Conservation (phyloP, 2,329 filamentous ascomycete genomes). For the Fusarium gaditjirri region DNA sequence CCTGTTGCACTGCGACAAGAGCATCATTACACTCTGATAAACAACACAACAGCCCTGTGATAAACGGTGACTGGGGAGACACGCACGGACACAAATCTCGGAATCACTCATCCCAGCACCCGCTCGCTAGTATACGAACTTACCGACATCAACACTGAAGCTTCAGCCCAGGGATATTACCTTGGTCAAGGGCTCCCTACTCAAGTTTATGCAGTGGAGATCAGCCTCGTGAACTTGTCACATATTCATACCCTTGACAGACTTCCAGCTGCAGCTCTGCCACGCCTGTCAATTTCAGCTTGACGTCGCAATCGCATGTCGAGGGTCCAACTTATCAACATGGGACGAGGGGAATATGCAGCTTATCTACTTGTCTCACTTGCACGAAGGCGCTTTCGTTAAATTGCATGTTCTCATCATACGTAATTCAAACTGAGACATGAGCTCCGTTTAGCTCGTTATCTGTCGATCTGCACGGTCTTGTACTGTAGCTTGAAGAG, state of each 20-base stretch:
- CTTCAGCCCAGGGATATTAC: constrained; percentile 45
- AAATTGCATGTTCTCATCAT: not conserved
- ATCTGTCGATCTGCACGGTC: constrained; percentile 2
- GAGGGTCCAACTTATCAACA: constrained; percentile 4
- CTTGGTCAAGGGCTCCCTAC: constrained; percentile 24
- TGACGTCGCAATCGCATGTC: constrained; percentile 1
- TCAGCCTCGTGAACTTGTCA: constrained; percentile 9
- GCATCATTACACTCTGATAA: not conserved
- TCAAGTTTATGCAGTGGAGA: constrained; percentile 27
- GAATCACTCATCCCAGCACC: constrained; percentile 29
- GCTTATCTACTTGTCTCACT: constrained; percentile 30
- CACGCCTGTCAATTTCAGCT: constrained; percentile 2
- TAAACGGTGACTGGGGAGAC: constrained; percentile 12
- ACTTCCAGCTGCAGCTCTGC: not conserved
- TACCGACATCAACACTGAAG: constrained; percentile 33
- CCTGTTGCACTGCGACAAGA: not conserved
- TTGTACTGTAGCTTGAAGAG: not conserved
- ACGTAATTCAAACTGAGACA: constrained; percentile 22
- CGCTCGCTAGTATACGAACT: constrained; percentile 20
- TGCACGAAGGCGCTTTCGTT: not conserved
- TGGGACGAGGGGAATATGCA: constrained; percentile 14
- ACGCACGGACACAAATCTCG: constrained; percentile 30
- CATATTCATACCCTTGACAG: not conserved
- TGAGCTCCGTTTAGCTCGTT: not conserved
- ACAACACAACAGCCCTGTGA: constrained; percentile 15